Conservation (phyloP, 2,329 filamentous ascomycete species). For the Metarhizium brunneum region DNA sequence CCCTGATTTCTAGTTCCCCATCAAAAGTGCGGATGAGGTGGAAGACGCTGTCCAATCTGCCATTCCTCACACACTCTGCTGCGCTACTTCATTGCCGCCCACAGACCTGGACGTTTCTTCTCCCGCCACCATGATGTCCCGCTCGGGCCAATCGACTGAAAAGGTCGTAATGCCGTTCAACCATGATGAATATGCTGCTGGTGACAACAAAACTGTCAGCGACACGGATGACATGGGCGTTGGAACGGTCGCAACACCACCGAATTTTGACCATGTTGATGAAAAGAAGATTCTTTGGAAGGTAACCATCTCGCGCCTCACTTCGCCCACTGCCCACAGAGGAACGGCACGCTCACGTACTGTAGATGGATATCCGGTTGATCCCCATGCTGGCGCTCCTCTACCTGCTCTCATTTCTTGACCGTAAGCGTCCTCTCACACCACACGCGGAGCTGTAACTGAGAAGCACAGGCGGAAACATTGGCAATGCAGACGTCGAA, state of each 20-base stretch:
- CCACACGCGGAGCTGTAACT: not conserved
- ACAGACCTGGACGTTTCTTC: not conserved
- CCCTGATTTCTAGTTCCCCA: too few species aligned
- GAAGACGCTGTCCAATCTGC: not conserved
- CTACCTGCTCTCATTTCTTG: slow-evolving; percentile 61
- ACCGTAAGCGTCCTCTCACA: slow-evolving; percentile 30
- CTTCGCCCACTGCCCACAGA: not conserved
- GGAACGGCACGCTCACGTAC: not conserved
- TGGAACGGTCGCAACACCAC: not conserved
- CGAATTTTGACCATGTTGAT: slow-evolving; percentile 1
- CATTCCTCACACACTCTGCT: not conserved
- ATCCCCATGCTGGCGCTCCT: slow-evolving; percentile 57
- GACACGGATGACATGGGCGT: not conserved
- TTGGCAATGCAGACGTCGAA: slow-evolving; percentile 58
- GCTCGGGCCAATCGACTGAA: not conserved
- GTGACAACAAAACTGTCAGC: not conserved
- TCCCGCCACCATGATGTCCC: not conserved
- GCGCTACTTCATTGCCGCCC: not conserved
- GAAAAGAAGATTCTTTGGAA: slow-evolving; percentile 52
- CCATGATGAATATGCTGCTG: not conserved
- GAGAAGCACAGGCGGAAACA: slow-evolving; percentile 42
- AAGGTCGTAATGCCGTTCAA: not conserved
- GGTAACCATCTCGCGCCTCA: slow-evolving; percentile 18
- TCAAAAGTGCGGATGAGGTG: not conserved
- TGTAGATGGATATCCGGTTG: slow-evolving; percentile 40